phyloP scores from a whole-genome alignment of 805 yeast species.

The Zygosaccharomyces siamensis region DNA sequence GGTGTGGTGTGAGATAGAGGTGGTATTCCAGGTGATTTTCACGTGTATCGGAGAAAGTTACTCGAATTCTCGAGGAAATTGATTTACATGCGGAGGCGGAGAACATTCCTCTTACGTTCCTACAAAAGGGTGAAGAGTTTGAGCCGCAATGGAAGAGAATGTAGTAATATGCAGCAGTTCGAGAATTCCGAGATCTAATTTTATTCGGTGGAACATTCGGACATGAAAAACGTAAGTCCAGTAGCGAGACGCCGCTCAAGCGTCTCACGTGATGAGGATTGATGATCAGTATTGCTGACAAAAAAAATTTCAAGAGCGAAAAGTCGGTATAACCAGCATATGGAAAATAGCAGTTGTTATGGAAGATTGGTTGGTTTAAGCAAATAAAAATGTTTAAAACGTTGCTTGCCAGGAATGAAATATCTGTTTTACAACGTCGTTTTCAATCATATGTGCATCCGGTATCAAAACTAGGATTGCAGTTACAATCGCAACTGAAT shows the following conservation, averaged over 20 bases:
- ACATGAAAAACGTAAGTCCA: no score
- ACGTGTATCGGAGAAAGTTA: not conserved
- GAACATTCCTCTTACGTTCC: not conserved
- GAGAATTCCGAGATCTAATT: no score
- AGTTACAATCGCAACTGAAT: constrained; percentile 10
- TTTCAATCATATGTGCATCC: constrained; percentile 15
- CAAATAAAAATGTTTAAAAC: not conserved
- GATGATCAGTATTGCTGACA: no score
- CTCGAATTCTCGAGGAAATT: not conserved
- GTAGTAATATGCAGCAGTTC: no score
- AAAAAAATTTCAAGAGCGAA: no score
- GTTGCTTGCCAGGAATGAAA: not conserved
- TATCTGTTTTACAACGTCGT: not conserved
- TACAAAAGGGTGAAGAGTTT: not conserved
- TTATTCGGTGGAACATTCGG: no score
- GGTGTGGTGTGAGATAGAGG: not conserved
- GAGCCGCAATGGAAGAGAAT: not conserved
- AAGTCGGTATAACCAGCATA: not conserved
- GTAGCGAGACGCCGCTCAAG: no score
- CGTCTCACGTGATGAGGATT: no score
- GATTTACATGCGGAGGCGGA: not conserved
- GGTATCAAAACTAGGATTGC: constrained; percentile 16
- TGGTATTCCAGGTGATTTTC: no score
- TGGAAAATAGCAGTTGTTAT: not conserved
- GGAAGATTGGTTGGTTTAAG: not conserved